Base-by-base conservation (phyloP, 345 rosid species). In the Euphorbia lathyris region DNA sequence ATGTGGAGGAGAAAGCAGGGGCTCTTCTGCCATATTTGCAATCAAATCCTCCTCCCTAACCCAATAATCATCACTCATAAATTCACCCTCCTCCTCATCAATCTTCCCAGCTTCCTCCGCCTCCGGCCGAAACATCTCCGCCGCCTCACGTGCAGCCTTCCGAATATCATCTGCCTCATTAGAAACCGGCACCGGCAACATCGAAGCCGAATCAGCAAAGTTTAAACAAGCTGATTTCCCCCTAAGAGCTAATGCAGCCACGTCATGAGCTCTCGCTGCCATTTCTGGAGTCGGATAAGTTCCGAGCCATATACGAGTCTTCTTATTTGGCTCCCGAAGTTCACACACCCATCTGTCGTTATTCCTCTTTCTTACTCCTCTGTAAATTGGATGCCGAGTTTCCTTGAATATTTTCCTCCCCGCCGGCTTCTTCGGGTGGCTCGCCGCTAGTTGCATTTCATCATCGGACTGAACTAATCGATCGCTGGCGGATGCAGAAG, bases 241-340 rank as follows among this genome's bases (percentile, higher is more conserved):
- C 56, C 90, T 83, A 19, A 90, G 75, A 0, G 91, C 84, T 56
- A 90, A 68, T 3, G 85, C 96, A 0, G 96, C 96, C 0, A 90
- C 93, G 65, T 90, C 96, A 51, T 90, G 93, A 0, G 96, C 96
- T 58, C 91, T 74, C 0, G 93, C 96, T 0, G 96, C 96, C 96
- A 88, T 88, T 61, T 90, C 93, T 0, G 93, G 81, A 0, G 88
- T 83, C 0, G 93, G 88, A 63, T 90, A 90, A 1, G 96, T 90
- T 0, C 96, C 96, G 0, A 90, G 85, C 96, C 96, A 90, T 23
- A 90, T 81, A 3, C 96, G 86, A 0, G 88, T 67, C 52, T 85
- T 82, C 52, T 80, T 79, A 22, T 50, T 83, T 0, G 91, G 96
- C 29, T 86, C 90, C 1, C 96, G 79, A 17, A 90, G 52, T 48